phyloP scores from a whole-genome alignment of 768 basidiomycete species.

The Chalciporus sphaerocephalus region DNA sequence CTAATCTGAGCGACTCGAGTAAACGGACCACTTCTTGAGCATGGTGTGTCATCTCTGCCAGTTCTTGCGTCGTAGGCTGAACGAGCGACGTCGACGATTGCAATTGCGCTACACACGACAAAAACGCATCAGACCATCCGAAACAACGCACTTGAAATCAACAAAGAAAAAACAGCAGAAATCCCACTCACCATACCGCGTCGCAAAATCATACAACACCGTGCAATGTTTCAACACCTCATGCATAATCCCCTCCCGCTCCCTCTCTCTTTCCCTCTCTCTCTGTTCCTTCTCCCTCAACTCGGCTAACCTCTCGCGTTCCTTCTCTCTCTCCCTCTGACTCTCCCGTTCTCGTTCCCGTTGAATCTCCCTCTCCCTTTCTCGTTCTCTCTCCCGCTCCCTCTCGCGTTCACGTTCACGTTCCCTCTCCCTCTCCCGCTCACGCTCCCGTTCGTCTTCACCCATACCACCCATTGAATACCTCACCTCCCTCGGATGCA shows the following conservation, averaged over 20 bases:
- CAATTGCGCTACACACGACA: conserved; percentile 22
- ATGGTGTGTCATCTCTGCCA: conserved; percentile 65
- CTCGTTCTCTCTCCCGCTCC: conserved; percentile 21
- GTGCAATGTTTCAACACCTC: conserved; percentile 47
- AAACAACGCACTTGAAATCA: not conserved
- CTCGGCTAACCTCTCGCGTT: conserved; percentile 22
- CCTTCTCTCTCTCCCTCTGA: conserved; percentile 17
- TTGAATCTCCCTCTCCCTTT: conserved; percentile 16
- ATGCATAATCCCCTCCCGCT: conserved; percentile 21
- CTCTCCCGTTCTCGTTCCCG: conserved; percentile 21
- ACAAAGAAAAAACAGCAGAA: not conserved
- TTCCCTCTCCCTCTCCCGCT: conserved; percentile 20
- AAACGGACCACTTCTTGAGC: conserved; percentile 66
- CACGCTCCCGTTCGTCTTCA: conserved; percentile 19
- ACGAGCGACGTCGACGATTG: conserved; percentile 45
- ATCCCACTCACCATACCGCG: conserved; percentile 52
- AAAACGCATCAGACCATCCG: not conserved
- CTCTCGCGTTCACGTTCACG: conserved; percentile 15
- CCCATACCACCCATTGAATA: conserved; percentile 7
- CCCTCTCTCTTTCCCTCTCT: conserved; percentile 22
- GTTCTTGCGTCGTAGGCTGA: conserved; percentile 52
- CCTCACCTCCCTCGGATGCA: conserved; percentile 25
- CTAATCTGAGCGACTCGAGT: conserved; percentile 41
- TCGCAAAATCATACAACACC: conserved; percentile 59
- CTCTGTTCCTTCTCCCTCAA: conserved; percentile 20